Evolutionary conservation across 78 protist genomes (phyloP).

Genomic region (Pigoraptor vietnamica): DNA sequence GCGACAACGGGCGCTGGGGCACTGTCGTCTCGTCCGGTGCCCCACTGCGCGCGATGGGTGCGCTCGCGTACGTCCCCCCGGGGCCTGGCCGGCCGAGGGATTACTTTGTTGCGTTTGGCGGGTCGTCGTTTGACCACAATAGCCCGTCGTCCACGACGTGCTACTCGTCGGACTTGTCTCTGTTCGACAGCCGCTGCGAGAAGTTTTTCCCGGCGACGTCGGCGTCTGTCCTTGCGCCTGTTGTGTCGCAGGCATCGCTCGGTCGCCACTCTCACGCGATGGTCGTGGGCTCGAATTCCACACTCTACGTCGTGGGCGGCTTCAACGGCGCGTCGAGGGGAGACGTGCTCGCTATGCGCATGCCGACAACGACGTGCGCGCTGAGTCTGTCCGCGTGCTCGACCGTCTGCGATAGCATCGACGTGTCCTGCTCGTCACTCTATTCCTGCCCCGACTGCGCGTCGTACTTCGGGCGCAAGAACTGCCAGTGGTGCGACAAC

Average conservation of each 20-base stretch:
- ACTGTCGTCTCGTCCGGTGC: background rate
- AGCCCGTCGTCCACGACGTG: background rate
- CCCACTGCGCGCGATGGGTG: background rate
- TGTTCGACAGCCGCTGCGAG: background rate
- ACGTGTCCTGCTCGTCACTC: background rate
- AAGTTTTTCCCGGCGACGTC: background rate
- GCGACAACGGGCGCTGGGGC: background rate
- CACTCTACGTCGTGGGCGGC: background rate
- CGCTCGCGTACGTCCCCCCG: background rate
- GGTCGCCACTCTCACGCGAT: background rate
- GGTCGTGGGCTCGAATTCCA: background rate
- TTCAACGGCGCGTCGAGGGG: background rate
- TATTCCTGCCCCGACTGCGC: background rate
- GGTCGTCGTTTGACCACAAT: background rate
- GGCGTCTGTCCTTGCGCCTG: background rate
- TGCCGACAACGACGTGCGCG: background rate
- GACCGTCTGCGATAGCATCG: background rate
- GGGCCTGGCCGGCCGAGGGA: background rate
- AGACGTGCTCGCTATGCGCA: background rate
- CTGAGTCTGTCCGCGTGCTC: background rate
- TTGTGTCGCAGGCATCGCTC: background rate
- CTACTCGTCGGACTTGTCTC: background rate
- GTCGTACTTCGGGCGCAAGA: background rate
- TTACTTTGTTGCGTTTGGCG: background rate
- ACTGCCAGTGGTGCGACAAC: background rate